A percentile compares a stretch with the other conserved stretches of the same genome.
phyloP scores from a whole-genome alignment of 2,329 filamentous ascomycete genomes.

The Fusarium papillatum region DNA sequence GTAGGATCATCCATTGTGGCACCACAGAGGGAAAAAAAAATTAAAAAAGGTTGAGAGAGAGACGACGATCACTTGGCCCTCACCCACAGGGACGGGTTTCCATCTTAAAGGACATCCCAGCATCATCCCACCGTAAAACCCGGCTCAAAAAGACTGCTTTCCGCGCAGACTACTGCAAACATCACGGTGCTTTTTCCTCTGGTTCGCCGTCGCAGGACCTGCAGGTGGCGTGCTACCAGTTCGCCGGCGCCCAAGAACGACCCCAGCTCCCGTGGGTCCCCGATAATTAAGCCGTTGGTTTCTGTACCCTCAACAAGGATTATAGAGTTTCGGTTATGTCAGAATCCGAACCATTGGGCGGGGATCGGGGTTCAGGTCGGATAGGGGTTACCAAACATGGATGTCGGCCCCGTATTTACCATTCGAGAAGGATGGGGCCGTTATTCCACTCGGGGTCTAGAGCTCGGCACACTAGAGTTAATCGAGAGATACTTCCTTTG shows the following conservation, averaged over 20 bases:
- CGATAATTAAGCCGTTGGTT: background rate
- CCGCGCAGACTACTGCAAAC: background rate
- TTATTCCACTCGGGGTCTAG: background rate
- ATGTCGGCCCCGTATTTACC: background rate
- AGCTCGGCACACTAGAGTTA: background rate
- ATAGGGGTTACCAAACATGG: background rate
- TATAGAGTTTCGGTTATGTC: slow-evolving; percentile 1
- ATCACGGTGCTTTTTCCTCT: background rate
- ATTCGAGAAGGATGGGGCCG: background rate
- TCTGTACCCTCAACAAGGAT: background rate
- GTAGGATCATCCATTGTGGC: slow-evolving; percentile 30
- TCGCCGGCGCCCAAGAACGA: background rate
- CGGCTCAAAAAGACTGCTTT: background rate
- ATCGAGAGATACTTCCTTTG: background rate
- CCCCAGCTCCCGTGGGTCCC: background rate
- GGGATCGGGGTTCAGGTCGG: background rate
- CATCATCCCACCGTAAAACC: background rate
- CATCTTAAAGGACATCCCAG: slow-evolving; percentile 2
- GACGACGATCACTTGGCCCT: background rate
- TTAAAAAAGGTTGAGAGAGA: background rate
- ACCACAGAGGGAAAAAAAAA: background rate
- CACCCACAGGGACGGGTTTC: background rate
- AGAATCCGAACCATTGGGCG: background rate
- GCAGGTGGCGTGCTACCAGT: background rate
- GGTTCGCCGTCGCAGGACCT: background rate